A percentile compares a stretch with the other conserved stretches of the same genome.
phyloP scores from a whole-genome alignment of 371 early-diverging fungal genomes.

The Rhizomucor pusillus region DNA sequence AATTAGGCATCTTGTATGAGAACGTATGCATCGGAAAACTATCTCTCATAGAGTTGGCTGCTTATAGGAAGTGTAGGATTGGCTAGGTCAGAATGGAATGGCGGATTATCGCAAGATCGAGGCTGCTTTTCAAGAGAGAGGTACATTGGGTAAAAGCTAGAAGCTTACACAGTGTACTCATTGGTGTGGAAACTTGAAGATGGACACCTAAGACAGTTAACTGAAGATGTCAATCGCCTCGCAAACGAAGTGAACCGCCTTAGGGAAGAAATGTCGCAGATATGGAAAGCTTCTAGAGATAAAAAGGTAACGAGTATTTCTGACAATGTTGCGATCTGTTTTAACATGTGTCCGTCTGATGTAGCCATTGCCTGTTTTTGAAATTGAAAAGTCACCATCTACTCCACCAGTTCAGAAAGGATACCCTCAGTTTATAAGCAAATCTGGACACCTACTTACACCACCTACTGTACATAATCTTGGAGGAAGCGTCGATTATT shows the following conservation, averaged over 20 bases:
- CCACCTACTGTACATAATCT: constrained; percentile 14
- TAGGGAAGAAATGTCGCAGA: constrained; percentile 53
- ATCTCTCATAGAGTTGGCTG: not conserved
- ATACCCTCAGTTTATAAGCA: constrained; percentile 9
- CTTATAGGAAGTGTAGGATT: constrained; percentile 28
- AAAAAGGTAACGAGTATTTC: no score
- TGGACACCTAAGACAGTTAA: constrained; percentile 48
- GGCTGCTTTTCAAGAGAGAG: constrained; percentile 57
- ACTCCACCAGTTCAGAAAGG: constrained; percentile 14
- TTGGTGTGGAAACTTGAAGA: constrained; percentile 23
- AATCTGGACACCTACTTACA: constrained; percentile 15
- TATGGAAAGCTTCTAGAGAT: constrained; percentile 53
- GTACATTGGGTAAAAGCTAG: constrained; percentile 19
- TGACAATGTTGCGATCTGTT: no score
- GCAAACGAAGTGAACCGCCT: constrained; percentile 49
- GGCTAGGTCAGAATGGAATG: constrained; percentile 48
- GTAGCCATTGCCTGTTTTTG: constrained; percentile 16
- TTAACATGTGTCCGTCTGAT: no score
- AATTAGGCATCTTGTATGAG: constrained; percentile 60
- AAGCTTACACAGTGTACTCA: not conserved
- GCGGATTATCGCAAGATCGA: constrained; percentile 57
- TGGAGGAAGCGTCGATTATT: constrained; percentile 4
- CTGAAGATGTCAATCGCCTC: constrained; percentile 53
- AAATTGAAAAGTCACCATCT: constrained; percentile 19
- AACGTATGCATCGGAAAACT: constrained; percentile 31